Evolutionary conservation across 805 yeast genomes (phyloP), one percentile per base, ranked within the genome.

Genomic region (Clavispora asparagi): DNA sequence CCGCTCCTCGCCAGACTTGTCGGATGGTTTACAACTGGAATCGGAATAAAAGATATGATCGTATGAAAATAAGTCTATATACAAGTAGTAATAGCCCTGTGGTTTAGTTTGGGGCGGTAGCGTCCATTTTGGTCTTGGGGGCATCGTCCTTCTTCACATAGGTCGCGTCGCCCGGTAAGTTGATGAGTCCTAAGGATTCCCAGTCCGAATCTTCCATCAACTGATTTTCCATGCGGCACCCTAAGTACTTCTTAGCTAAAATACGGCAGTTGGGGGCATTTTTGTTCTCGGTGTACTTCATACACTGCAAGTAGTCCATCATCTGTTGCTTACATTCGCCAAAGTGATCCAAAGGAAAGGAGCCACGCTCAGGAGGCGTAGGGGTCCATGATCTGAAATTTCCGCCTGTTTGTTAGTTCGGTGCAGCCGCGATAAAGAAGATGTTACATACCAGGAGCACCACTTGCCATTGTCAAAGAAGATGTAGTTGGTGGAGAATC

Each of bases 321-420:
- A 91, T 94, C 47, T 81, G 78, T 19, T 73, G 72, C 19, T 82
- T 79, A 61, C 98, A 92, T 53, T 94, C 98, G 7, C 83, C 84
- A 49, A 66, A 71, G 60, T 92, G 99, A 60, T 92, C 99, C 39
- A 92, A 70, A 0, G 98, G 99, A 65, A 92, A 92, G 0, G 98
- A 88, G 0, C 99, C 99, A 54, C 97, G 72, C 54, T 92, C 96
- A 2, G 99, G 99, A 19, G 99, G 96, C 0, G 92, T 85, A 9
- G 97, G 96, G 12, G 81, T 73, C 73, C 85, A 76, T 28, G 57
- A 41, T 37, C 58, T 44, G 29, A 55, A 55, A 37, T 52, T 49
- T 8, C 58, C 58, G 28, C 58, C 58, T 55, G 11, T 10, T 1
- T 12, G 51, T 53, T 52, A 52, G 56, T 41, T 25, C n/a, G 19